phyloP scores from a whole-genome alignment of 1,139 yeast species.

The Candida pseudocylindracea region DNA sequence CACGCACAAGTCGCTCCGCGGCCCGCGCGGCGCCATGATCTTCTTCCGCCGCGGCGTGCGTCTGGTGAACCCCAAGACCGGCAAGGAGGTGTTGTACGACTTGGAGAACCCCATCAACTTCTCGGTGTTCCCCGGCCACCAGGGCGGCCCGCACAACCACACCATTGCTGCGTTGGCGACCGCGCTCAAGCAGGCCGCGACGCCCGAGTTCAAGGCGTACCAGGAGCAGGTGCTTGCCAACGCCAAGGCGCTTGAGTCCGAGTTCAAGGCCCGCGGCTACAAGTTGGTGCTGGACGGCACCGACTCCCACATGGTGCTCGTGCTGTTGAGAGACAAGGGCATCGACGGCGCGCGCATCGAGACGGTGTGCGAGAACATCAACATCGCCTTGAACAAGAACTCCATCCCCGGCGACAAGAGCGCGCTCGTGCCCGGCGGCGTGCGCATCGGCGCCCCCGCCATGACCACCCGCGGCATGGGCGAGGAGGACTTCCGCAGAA shows the following conservation, averaged over 20 bases:
- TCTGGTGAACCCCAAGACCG: constrained; percentile 55
- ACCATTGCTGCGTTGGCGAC: constrained; percentile 91
- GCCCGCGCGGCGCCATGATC: constrained; percentile 98
- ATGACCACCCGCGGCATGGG: constrained; percentile 95
- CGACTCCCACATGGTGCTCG: constrained; percentile 79
- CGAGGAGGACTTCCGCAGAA: constrained; percentile 52
- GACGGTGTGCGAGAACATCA: constrained; percentile 69
- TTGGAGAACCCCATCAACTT: constrained; percentile 82
- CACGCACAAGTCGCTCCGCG: constrained; percentile 91
- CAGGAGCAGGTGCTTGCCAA: constrained; percentile 66
- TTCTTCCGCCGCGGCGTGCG: constrained; percentile 87
- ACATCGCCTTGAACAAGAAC: constrained; percentile 91
- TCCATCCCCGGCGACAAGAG: constrained; percentile 93
- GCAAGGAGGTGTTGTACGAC: constrained; percentile 72
- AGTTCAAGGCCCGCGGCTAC: constrained; percentile 46
- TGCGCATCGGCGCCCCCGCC: constrained; percentile 95
- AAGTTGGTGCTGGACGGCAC: constrained; percentile 81
- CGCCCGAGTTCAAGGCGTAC: constrained; percentile 73
- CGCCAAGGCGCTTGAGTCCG: constrained; percentile 56
- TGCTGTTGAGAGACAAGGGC: constrained; percentile 62
- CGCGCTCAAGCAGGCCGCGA: constrained; percentile 73
- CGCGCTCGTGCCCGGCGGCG: constrained; percentile 87
- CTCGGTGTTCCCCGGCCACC: constrained; percentile 96
- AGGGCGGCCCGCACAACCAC: constrained; percentile 98
- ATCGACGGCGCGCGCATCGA: constrained; percentile 95